Evolutionary conservation across 2,329 filamentous ascomycete genomes (phyloP), one percentile per base, ranked within the genome.

Genomic region (Aureobasidium sp.): DNA sequence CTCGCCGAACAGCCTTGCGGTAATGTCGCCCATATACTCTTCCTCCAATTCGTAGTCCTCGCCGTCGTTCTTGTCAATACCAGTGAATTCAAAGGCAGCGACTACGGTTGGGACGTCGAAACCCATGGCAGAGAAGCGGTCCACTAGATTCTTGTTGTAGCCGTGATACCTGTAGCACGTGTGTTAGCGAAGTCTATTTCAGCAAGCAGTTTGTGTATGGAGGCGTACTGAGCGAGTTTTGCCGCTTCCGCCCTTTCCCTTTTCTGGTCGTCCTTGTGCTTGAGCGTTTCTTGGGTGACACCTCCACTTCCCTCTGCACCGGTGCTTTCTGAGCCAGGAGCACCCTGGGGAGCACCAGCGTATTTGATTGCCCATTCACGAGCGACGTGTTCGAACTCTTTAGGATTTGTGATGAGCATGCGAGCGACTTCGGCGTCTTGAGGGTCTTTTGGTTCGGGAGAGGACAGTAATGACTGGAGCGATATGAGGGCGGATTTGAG

Each of bases 401-500:
- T 84, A 0, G 90, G 91, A 51, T 89, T 84, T 2, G 87, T 83
- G 64, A 96, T 80, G 70, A 97, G 82, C 90, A 97, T 96, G 70
- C 84, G 86, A 27, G 94, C 94, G 1, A 97, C 94, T 74, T 97
- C 91, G 42, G 92, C 92, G 71, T 99, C 94, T 78, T 99, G 94
- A 0, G 94, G 94, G 67, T 99, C 94, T 70, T 93, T 95, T 0
- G 94, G 93, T 74, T 99, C 95, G 3, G 94, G 94, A 20, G 87
- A 90, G 76, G 91, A 91, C 70, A 99, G 89, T 20, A 99, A 85
- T 67, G 92, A 93, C 74, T 96, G 92, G 36, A 99, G 82, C 32
- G 92, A 97, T 63, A 99, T 86, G 50, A 99, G 84, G 41, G 93
- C 91, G 23, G 91, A 95, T 78, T 97, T 97, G 75, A 99, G 93